Evolutionary conservation across 2,329 filamentous ascomycete species (phyloP).

Genomic region (Beauveria australis): DNA sequence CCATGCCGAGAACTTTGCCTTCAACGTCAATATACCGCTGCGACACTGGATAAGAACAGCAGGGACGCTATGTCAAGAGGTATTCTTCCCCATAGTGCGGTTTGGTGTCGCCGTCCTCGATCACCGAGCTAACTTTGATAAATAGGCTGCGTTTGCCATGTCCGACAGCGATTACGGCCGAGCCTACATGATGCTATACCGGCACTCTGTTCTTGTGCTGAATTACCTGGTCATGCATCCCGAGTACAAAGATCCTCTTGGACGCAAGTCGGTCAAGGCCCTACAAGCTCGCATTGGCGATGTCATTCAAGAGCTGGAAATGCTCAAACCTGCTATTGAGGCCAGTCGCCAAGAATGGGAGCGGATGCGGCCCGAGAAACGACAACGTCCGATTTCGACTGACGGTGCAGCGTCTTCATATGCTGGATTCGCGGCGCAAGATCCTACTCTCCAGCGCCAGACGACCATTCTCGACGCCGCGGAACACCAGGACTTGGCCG

Average conservation of each 20-base stretch:
- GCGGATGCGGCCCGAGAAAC: constrained; percentile 37
- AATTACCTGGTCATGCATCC: constrained; percentile 69
- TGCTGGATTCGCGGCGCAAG: constrained; percentile 42
- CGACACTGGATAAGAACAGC: constrained; percentile 77
- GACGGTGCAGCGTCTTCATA: constrained; percentile 26
- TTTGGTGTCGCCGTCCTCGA: neutral
- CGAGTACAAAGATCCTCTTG: constrained; percentile 58
- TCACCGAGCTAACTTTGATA: constrained; percentile 15
- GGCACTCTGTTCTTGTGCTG: constrained; percentile 78
- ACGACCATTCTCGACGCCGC: constrained; percentile 58
- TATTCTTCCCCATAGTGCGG: constrained; percentile 29
- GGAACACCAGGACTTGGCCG: constrained; percentile 66
- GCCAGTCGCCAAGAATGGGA: constrained; percentile 61
- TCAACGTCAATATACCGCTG: constrained; percentile 67
- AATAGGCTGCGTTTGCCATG: constrained; percentile 74
- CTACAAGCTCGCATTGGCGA: constrained; percentile 41
- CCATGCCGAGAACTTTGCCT: constrained; percentile 72
- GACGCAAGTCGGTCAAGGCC: constrained; percentile 51
- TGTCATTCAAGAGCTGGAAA: constrained; percentile 65
- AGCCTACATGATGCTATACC: constrained; percentile 84
- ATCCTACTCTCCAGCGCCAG: constrained; percentile 52
- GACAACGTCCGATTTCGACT: constrained; percentile 12
- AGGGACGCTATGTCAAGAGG: constrained; percentile 72
- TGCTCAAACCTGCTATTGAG: constrained; percentile 70
- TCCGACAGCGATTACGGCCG: constrained; percentile 79